Conservation (phyloP, 2,329 filamentous ascomycete genomes). For the Alternaria solani region DNA sequence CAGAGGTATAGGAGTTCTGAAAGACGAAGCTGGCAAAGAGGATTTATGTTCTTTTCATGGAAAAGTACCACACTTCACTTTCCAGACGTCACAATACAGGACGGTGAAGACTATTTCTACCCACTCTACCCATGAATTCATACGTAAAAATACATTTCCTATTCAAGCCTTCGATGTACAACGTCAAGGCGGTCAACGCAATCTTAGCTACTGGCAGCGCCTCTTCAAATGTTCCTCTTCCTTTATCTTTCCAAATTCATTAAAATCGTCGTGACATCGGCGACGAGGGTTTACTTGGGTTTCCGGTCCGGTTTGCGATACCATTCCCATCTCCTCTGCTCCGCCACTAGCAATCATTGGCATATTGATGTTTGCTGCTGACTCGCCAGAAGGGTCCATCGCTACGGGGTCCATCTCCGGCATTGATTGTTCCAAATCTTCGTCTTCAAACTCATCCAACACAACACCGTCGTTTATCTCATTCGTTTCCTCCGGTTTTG, state of each 20-base stretch:
- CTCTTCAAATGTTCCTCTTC: neutral
- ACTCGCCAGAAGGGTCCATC: neutral
- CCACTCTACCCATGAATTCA: fast-evolving
- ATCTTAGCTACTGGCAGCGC: neutral
- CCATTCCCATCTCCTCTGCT: neutral
- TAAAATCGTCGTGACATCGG: neutral
- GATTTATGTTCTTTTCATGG: neutral
- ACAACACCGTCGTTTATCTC: neutral
- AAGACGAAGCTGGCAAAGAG: neutral
- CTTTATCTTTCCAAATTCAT: neutral
- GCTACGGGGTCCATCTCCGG: neutral
- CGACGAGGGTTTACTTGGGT: neutral
- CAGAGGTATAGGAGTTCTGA: too few relatives aligned
- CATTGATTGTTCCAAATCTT: neutral
- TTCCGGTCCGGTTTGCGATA: neutral
- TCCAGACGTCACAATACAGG: neutral
- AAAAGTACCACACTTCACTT: neutral
- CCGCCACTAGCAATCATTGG: neutral
- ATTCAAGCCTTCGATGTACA: neutral
- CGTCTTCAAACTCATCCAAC: neutral
- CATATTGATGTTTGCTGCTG: neutral
- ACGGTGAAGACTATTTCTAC: neutral
- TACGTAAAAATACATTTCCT: neutral
- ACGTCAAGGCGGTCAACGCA: neutral
- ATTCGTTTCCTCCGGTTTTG: neutral